Evolutionary conservation across 441 rosid species (phyloP).

Genomic region (Eruca vesicaria): DNA sequence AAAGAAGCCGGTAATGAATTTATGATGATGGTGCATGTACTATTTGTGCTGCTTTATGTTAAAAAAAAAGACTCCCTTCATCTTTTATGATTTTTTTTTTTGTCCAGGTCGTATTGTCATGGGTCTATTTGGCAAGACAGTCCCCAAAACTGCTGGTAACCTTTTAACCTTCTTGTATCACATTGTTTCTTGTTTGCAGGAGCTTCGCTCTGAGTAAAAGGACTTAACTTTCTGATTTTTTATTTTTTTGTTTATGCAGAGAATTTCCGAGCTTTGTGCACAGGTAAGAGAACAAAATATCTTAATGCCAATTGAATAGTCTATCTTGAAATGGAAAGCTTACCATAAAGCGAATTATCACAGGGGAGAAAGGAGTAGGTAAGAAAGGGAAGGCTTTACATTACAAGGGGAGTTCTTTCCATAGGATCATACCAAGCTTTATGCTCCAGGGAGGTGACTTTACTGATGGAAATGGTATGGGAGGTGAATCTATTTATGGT

Average conservation of each 20-base stretch:
- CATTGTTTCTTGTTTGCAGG: not conserved
- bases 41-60: not conserved
- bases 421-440: conserved; percentile 73
- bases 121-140: conserved; percentile 68
- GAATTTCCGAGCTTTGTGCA: conserved; percentile 73
- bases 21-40: not conserved
- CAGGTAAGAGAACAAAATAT: conserved; percentile 39
- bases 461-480: conserved; percentile 82
- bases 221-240: not conserved
- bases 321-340: not conserved
- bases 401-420: conserved; percentile 79
- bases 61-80: no score
- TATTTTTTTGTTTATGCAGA: conserved; percentile 38
- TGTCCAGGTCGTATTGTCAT: conserved; percentile 60
- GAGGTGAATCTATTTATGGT: conserved; percentile 93
- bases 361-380: conserved; percentile 86
- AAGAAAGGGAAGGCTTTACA: conserved; percentile 84
- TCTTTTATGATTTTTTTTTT: not conserved
- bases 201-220: not conserved
- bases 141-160: conserved; percentile 71
- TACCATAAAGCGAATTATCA: not conserved
- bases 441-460: conserved; percentile 97
- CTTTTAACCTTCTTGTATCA: not conserved
- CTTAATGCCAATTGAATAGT: not conserved
- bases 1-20: conserved; percentile 59